A percentile compares a stretch with the other conserved stretches of the same genome.
Evolutionary conservation across 2,329 filamentous ascomycete genomes (phyloP).

Genomic region (Calcarisporium arbuscula): DNA sequence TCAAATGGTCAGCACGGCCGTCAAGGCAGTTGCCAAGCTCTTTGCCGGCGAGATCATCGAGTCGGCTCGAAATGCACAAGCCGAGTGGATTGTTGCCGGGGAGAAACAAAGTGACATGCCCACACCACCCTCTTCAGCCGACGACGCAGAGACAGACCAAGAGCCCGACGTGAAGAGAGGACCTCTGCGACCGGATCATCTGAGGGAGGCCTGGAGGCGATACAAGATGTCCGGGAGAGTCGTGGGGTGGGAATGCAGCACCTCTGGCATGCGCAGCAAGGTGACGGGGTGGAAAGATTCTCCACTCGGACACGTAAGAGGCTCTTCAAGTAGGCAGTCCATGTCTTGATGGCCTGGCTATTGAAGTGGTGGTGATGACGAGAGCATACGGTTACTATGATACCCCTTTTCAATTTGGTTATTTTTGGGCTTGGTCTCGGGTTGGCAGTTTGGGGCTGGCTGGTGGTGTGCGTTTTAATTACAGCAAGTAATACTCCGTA

Average conservation of each 20-base stretch:
- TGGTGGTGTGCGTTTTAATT: no score
- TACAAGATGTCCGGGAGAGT: slow-evolving; percentile 60
- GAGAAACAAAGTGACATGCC: slow-evolving; percentile 52
- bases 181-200: slow-evolving; percentile 66
- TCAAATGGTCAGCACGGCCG: slow-evolving; percentile 65
- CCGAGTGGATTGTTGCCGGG: slow-evolving; percentile 59
- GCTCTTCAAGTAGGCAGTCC: slow-evolving; percentile 41
- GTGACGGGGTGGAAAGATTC: slow-evolving; percentile 54
- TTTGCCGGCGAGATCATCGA: slow-evolving; percentile 74
- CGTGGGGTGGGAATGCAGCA: slow-evolving; percentile 55
- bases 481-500: no score
- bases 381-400: slow-evolving; percentile 4
- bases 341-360: not conserved
- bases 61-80: slow-evolving; percentile 61
- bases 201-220: slow-evolving; percentile 65
- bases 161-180: slow-evolving; percentile 33
- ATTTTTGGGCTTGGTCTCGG: no score
- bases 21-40: slow-evolving; percentile 69
- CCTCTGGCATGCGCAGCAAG: slow-evolving; percentile 55
- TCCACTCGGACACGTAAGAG: slow-evolving; percentile 44
- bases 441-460: no score
- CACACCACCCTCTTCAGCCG: slow-evolving; percentile 30
- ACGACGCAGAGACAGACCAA: slow-evolving; percentile 25
- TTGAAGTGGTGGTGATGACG: slow-evolving; percentile 1
- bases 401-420: no score